phyloP scores from a whole-genome alignment of 768 basidiomycete genomes.

The Lyophyllum decastes region DNA sequence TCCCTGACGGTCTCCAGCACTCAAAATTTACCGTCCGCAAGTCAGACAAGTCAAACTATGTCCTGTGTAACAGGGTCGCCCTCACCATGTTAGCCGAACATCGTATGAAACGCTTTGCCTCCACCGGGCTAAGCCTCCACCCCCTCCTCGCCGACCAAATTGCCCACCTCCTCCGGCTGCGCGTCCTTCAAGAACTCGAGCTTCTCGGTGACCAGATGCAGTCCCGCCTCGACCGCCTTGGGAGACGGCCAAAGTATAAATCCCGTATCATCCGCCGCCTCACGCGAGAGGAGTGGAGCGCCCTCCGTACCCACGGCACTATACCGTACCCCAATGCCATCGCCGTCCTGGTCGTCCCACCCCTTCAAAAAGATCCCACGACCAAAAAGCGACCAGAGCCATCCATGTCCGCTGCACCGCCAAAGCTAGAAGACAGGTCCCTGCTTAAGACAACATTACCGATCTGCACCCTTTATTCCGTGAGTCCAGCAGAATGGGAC shows the following conservation, averaged over 20 bases:
- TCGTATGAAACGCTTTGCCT: conserved; percentile 34
- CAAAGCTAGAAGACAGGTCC: neutral
- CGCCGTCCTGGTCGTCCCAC: conserved; percentile 72
- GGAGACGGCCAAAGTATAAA: conserved; percentile 18
- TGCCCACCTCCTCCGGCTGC: conserved; percentile 65
- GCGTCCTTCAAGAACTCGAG: conserved; percentile 76
- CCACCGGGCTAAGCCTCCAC: conserved; percentile 34
- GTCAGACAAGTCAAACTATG: conserved; percentile 49
- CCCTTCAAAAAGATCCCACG: conserved; percentile 53
- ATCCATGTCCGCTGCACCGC: conserved; percentile 8
- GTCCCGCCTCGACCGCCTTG: conserved; percentile 10
- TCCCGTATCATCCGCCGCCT: conserved; percentile 56
- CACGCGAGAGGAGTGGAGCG: conserved; percentile 59
- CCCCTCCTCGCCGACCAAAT: conserved; percentile 56
- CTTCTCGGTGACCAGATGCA: conserved; percentile 51
- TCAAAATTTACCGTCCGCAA: conserved; percentile 53
- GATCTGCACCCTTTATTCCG: conserved; percentile 7
- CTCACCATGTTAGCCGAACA: conserved; percentile 38
- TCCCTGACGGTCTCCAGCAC: conserved; percentile 68
- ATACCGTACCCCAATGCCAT: conserved; percentile 55
- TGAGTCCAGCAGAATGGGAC: neutral
- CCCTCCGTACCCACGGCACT: conserved; percentile 43
- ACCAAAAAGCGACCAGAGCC: conserved; percentile 44
- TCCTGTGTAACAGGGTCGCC: conserved; percentile 60
- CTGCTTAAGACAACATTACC: neutral